These are phyloP conservation scores for Amoebophrya sp. DNA, from an alignment of 169 alveolate genomes.

Conservation along the genomic window DNA sequence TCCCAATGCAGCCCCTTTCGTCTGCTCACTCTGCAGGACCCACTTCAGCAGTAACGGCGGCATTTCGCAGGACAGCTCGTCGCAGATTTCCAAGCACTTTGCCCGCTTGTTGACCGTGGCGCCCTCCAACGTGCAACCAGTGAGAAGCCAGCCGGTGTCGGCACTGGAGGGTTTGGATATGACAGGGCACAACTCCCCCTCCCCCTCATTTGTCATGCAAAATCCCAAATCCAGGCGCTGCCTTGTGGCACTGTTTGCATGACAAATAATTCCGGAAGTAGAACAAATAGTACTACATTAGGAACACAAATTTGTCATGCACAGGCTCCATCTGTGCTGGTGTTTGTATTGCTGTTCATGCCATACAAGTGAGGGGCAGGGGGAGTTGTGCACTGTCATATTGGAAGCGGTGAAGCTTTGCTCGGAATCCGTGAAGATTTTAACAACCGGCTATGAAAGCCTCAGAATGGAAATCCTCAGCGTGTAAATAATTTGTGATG, in stretches of 20 bases:
- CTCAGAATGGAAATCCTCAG: too few species aligned
- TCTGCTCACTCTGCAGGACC: neutral
- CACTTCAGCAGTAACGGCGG: neutral
- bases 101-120: neutral
- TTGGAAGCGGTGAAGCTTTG: too few species aligned
- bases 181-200: too few species aligned
- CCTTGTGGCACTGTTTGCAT: neutral
- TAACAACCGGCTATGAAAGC: too few species aligned
- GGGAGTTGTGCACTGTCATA: too few species aligned
- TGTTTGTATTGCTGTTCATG: too few species aligned
- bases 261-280: neutral
- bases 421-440: too few species aligned
- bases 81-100: neutral
- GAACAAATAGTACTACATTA: neutral
- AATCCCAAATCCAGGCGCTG: neutral
- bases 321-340: too few species aligned
- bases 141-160: neutral
- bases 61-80: neutral
- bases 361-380: too few species aligned
- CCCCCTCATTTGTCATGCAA: too few species aligned
- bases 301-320: neutral
- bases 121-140: neutral
- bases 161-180: neutral
- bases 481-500: too few species aligned
- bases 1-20: neutral